Conservation (phyloP, 768 basidiomycete genomes). For the Inosperma sp. region DNA sequence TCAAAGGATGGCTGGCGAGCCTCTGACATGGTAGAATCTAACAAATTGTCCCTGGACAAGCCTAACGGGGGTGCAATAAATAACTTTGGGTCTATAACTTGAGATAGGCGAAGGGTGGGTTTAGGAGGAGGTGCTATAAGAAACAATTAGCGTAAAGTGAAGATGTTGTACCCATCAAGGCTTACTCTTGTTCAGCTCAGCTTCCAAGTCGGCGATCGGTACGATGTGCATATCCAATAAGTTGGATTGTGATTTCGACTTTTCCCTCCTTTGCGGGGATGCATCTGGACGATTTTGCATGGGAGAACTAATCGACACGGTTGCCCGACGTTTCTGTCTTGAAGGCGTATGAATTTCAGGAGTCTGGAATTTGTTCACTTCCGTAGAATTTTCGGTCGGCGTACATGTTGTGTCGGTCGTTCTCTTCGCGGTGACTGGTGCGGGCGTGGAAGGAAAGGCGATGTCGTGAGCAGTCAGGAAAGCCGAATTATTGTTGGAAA, state of each 20-base stretch:
- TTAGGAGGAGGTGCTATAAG: slow-evolving; percentile 35
- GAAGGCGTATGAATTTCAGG: slow-evolving; percentile 41
- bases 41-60: slow-evolving; percentile 37
- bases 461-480: slow-evolving; percentile 27
- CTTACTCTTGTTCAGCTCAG: slow-evolving; percentile 63
- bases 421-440: slow-evolving; percentile 7
- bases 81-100: slow-evolving; percentile 62
- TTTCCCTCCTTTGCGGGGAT: slow-evolving; percentile 56
- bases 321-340: slow-evolving; percentile 49
- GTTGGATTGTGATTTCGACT: slow-evolving; percentile 62
- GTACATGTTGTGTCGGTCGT: slow-evolving; percentile 9
- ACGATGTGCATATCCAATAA: slow-evolving; percentile 61
- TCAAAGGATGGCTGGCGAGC: slow-evolving; percentile 39
- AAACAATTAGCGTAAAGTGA: neutral
- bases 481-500: slow-evolving; percentile 30
- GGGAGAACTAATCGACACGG: slow-evolving; percentile 64
- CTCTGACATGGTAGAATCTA: slow-evolving; percentile 26
- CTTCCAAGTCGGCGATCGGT: slow-evolving; percentile 58
- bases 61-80: slow-evolving; percentile 54
- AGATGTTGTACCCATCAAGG: neutral
- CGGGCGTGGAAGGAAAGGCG: slow-evolving; percentile 4
- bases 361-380: slow-evolving; percentile 26
- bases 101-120: slow-evolving; percentile 54
- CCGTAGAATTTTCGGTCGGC: slow-evolving; percentile 19
- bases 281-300: slow-evolving; percentile 25